Evolutionary conservation across 345 rosid genomes (phyloP), one percentile per base, ranked within the genome.

Genomic region (Citrus hindsii): DNA sequence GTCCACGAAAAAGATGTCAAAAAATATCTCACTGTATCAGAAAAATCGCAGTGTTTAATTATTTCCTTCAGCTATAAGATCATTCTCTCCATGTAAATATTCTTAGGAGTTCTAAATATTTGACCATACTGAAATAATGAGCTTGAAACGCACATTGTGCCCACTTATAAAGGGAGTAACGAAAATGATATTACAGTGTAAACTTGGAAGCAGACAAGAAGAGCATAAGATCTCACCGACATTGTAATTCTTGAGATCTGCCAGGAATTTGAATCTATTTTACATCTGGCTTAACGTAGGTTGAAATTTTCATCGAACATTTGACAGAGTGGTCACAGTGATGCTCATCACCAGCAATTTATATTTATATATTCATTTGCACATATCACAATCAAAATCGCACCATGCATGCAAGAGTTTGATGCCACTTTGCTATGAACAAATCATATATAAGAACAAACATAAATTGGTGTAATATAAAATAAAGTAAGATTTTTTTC

Each of bases 211-310:
- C 81, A 69, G 86, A 83, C 83, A 82, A 58, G 37, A 73, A 28
- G 71, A 80, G 84, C 82, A 84, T 83, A 87, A 74, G 80, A 84
- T 79, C 79, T 62, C 82, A 68, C 82, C 82, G 75, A 76, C 80
- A 73, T 25, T 60, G 64, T 85, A 83, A 77, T 24, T 67, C 70
- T 56, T 69, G 71, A 82, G 80, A 85, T 80, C 65, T 82, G 83
- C 68, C 30, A 27, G 75, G 77, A 83, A 76, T 74, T 80, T 73
- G 71, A 82, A 79, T 82, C 85, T 37, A 72, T 33, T 71, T 76
- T 63, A 61, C 80, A 81, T 77, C 79, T 77, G 80, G 37, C 76
- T 69, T 46, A 62, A 27, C 53, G 32, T 70, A 55, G 60, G 63
- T 78, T 71, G 53, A 55, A 68, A 55, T 63, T 74, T 69, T 56